A percentile compares a stretch with the other conserved stretches of the same genome.
These are phyloP conservation scores for Collybia mongolica DNA, from an alignment of 768 basidiomycete species.

Conservation along the genomic window DNA sequence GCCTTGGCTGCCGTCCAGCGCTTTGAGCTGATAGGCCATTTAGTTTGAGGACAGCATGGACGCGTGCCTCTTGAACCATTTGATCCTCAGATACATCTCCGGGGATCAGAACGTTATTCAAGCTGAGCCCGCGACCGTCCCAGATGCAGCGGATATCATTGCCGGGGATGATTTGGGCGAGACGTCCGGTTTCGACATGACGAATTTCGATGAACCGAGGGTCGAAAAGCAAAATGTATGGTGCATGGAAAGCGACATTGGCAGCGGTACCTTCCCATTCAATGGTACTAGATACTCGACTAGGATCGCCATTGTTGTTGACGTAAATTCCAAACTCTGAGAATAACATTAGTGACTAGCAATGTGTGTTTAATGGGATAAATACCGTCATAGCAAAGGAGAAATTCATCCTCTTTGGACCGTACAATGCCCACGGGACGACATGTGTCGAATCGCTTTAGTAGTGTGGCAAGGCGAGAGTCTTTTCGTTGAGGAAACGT, in stretches of 20 bases:
- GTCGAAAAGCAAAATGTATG: slow-evolving; percentile 87
- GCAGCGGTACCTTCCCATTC: slow-evolving; percentile 97
- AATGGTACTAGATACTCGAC: slow-evolving; percentile 64
- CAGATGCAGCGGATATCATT: slow-evolving; percentile 84
- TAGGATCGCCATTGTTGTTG: slow-evolving; percentile 87
- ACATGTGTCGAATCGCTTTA: slow-evolving; percentile 79
- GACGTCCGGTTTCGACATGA: slow-evolving; percentile 75
- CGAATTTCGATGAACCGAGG: slow-evolving; percentile 89
- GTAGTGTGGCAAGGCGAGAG: slow-evolving; percentile 59
- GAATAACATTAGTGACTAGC: slow-evolving; percentile 6
- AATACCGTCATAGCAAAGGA: slow-evolving; percentile 86
- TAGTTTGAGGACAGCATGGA: slow-evolving; percentile 84
- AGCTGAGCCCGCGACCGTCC: slow-evolving; percentile 68
- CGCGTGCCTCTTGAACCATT: slow-evolving; percentile 74
- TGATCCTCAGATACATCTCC: slow-evolving; percentile 45
- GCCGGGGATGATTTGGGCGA: slow-evolving; percentile 81
- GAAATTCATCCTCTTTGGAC: slow-evolving; percentile 81
- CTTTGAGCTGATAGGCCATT: slow-evolving; percentile 40
- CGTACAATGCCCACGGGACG: slow-evolving; percentile 90
- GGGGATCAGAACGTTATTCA: slow-evolving; percentile 64
- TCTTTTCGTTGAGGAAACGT: slow-evolving; percentile 83
- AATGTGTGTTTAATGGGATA: background rate
- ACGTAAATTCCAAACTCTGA: slow-evolving; percentile 91
- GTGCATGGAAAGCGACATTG: slow-evolving; percentile 84
- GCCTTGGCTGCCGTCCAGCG: slow-evolving; percentile 38